Percentiles rank a stretch among this genome's conserved stretches.
These are phyloP conservation scores for Nakaseomyces uthaithaninus DNA, from an alignment of 1,139 yeast species.

Conservation along the genomic window DNA sequence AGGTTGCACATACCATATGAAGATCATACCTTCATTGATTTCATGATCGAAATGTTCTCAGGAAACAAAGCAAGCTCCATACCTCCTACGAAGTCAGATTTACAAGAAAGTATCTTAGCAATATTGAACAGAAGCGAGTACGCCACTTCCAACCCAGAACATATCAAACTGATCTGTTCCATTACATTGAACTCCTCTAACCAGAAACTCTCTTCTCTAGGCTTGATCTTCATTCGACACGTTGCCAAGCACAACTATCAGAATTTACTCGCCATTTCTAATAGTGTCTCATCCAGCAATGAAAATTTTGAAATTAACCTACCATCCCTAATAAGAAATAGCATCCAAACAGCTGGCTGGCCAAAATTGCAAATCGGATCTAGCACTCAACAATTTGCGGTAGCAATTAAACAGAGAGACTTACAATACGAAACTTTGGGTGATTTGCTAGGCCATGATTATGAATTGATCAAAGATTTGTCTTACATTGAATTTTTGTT, in stretches of 20 bases:
- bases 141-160: slow-evolving; percentile 38
- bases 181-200: slow-evolving; percentile 51
- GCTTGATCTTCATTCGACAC: slow-evolving; percentile 58
- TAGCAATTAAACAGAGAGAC: slow-evolving; percentile 40
- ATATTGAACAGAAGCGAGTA: slow-evolving; percentile 45
- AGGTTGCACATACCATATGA: slow-evolving; percentile 49
- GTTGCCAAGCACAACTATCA: slow-evolving; percentile 32
- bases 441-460: slow-evolving; percentile 46
- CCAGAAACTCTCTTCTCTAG: slow-evolving; percentile 33
- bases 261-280: slow-evolving; percentile 20
- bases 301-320: slow-evolving; percentile 37
- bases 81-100: slow-evolving; percentile 46
- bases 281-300: slow-evolving; percentile 17
- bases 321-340: slow-evolving; percentile 45
- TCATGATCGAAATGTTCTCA: slow-evolving; percentile 40
- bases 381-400: slow-evolving; percentile 28
- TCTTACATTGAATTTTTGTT: slow-evolving; percentile 58
- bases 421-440: slow-evolving; percentile 75
- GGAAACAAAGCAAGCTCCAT: slow-evolving; percentile 38
- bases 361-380: slow-evolving; percentile 38
- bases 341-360: slow-evolving; percentile 52
- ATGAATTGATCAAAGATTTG: slow-evolving; percentile 42
- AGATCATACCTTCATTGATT: slow-evolving; percentile 37
- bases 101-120: slow-evolving; percentile 54
- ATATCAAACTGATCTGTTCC: slow-evolving; percentile 40